Evolutionary conservation across 2,329 filamentous ascomycete genomes (phyloP), one percentile per base, ranked within the genome.

Genomic region (Xylogone sp.): DNA sequence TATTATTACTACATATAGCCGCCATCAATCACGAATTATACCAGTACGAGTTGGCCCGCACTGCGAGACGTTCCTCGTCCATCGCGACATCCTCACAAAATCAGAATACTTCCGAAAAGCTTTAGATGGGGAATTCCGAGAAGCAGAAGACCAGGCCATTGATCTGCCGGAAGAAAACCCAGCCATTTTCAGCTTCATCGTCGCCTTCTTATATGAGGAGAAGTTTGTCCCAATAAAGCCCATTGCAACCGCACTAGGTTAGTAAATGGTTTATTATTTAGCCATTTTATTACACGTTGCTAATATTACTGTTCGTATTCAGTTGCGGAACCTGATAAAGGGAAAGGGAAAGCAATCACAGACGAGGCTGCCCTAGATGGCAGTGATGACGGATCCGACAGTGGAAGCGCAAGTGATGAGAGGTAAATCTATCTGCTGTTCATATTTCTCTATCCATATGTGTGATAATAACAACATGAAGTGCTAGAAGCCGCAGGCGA

Each of bases 141-240:
- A 79, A 58, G 70, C 73, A 2, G 67, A 65, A 19, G 67, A 71
- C 16, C 74, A 77, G 54, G 68, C 69, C 13, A 71, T 80, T 48
- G 68, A 76, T 57, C 63, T 80, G 1, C 75, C 75, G 0, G 76
- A 79, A 52, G 76, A 79, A 53, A 70, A 78, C 55, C 74, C 76
- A 2, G 70, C 71, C 49, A 71, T 76, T 45, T 79, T 80, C 54
- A 74, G 76, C 52, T 77, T 78, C 54, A 62, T 79, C 42, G 65
- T 80, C 31, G 73, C 75, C n/a, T 78, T 71, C 47, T 62, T 78
- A 12, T 78, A 78, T 56, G 75, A 78, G 56, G 70, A 68, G 19
- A 70, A 64, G 50, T 78, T 73, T 55, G 65, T 70, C 3, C 75
- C 75, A 31, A 74, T 76, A 51, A 71, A 65, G 54, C 64, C 75